These are phyloP conservation scores for Cubamyces lactineus DNA, from an alignment of 768 basidiomycete species.

Conservation along the genomic window DNA sequence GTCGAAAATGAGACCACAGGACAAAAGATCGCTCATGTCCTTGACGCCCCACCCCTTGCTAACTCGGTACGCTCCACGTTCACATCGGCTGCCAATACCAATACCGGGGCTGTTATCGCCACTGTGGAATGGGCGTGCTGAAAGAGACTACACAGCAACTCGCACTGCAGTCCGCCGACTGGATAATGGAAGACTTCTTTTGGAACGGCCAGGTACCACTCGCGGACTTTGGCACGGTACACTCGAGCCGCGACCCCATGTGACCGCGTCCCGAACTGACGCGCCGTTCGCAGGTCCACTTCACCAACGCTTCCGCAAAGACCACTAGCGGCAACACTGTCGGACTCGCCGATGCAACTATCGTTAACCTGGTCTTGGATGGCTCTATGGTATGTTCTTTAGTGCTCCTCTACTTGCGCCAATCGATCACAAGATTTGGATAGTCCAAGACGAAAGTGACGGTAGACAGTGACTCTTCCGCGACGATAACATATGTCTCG, in stretches of 20 bases:
- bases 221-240: conserved; percentile 38
- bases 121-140: no score
- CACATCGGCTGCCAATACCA: not conserved
- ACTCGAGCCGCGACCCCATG: not conserved
- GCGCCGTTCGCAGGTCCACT: conserved; percentile 19
- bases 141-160: conserved; percentile 29
- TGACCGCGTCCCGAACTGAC: not conserved
- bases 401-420: no score
- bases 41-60: conserved; percentile 29
- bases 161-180: conserved; percentile 37
- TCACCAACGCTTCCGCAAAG: conserved; percentile 34
- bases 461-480: not conserved
- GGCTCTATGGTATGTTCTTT: not conserved
- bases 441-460: not conserved
- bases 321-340: conserved; percentile 27
- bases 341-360: conserved; percentile 30
- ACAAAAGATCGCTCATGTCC: conserved; percentile 12
- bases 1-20: conserved; percentile 26
- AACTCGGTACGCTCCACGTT: conserved; percentile 1
- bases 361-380: conserved; percentile 34
- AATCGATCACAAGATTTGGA: no score
- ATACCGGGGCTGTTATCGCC: not conserved
- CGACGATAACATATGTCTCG: not conserved
- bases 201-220: conserved; percentile 33
- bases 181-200: conserved; percentile 30